These are phyloP conservation scores for Trichosporon ovoides DNA, from an alignment of 1,284 basidiomycete species.

Conservation along the genomic window DNA sequence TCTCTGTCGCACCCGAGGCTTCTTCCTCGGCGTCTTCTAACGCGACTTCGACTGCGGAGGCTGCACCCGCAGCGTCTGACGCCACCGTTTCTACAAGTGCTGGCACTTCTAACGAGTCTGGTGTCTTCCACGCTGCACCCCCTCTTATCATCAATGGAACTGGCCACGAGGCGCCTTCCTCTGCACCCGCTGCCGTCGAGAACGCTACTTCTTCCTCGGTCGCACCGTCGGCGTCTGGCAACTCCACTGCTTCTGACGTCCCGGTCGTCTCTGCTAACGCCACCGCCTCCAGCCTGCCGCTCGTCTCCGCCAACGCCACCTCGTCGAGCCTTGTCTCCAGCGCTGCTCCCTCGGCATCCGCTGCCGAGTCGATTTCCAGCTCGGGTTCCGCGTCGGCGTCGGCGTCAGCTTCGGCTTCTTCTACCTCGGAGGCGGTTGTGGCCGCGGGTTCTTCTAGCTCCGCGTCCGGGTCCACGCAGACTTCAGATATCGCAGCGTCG, in stretches of 20 bases:
- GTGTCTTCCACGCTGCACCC: neutral
- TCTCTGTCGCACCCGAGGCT: neutral
- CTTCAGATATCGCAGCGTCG: neutral
- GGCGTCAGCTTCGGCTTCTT: neutral
- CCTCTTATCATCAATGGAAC: slow-evolving; percentile 1
- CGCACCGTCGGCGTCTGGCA: neutral
- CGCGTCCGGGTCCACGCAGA: neutral
- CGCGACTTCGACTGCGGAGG: slow-evolving; percentile 1
- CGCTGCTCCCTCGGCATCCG: neutral
- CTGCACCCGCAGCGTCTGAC: neutral
- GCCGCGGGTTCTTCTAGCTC: neutral
- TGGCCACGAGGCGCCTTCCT: neutral
- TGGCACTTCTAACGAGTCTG: neutral
- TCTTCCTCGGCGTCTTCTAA: neutral
- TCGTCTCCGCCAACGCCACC: no score
- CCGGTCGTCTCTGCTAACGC: slow-evolving; percentile 1
- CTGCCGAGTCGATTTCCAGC: no score
- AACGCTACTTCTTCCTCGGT: slow-evolving; percentile 1
- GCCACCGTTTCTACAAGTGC: neutral
- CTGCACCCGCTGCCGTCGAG: no score
- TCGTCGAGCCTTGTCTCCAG: neutral
- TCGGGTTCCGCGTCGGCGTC: slow-evolving; percentile 7
- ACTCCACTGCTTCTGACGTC: slow-evolving; percentile 6
- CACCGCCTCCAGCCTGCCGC: no score
- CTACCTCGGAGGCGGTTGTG: no score